Evolutionary conservation across 2,329 filamentous ascomycete genomes (phyloP).

Genomic region (Magnaporthales sp.): DNA sequence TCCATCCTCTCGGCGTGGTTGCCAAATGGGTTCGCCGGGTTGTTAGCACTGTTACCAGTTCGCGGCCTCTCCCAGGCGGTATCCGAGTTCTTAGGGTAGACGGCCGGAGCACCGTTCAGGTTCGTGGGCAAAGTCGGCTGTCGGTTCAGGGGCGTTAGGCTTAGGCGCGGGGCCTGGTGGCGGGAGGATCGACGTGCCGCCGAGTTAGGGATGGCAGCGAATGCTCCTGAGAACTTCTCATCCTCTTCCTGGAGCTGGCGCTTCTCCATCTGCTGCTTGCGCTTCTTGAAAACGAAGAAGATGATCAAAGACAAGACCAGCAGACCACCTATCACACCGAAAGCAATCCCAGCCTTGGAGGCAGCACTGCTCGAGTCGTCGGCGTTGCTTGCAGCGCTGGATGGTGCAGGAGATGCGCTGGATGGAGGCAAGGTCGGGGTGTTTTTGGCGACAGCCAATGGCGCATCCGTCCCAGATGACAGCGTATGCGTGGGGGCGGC

Average conservation of each 20-base stretch:
- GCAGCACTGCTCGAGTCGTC: constrained; percentile 21
- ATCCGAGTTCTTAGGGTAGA: constrained; percentile 11
- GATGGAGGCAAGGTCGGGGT: background rate
- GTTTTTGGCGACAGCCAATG: background rate
- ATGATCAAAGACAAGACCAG: constrained; percentile 57
- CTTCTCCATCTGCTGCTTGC: constrained; percentile 57
- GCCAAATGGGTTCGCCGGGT: constrained; percentile 62
- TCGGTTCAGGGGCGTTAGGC: constrained; percentile 59
- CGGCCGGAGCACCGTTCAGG: background rate
- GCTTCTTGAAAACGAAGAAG: constrained; percentile 61
- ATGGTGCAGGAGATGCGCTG: constrained; percentile 12
- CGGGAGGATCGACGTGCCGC: constrained; percentile 7
- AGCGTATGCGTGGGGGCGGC: background rate
- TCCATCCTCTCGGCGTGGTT: constrained; percentile 45
- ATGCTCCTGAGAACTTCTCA: constrained; percentile 46
- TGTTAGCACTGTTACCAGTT: constrained; percentile 27
- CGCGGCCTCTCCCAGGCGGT: constrained; percentile 38
- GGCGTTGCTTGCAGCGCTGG: constrained; percentile 8
- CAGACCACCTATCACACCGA: constrained; percentile 68
- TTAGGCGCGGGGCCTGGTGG: constrained; percentile 66
- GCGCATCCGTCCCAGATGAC: background rate
- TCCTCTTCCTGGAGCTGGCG: constrained; percentile 41
- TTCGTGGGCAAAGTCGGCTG: background rate
- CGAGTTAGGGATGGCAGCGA: background rate
- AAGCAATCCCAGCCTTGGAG: constrained; percentile 71